These are phyloP conservation scores for Paralagenidium karlingii DNA, from an alignment of 352 stramenopile genomes.

Conservation along the genomic window DNA sequence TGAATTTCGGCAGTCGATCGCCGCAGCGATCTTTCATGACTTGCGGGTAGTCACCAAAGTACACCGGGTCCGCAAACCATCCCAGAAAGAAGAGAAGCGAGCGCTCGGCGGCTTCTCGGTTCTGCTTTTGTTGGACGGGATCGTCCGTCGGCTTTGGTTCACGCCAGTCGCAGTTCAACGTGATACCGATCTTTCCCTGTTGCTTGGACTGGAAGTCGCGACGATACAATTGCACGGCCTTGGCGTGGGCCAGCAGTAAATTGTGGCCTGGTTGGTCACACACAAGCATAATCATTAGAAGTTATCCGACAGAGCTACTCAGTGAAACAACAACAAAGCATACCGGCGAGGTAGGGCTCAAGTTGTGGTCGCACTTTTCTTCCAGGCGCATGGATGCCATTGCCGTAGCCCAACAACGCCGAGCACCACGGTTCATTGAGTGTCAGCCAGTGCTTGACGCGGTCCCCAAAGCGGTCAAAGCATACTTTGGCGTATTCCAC, in stretches of 20 bases:
- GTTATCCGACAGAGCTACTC: no score
- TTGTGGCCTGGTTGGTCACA: no score
- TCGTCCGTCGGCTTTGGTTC: constrained; percentile 48
- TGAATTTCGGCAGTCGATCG: constrained; percentile 82
- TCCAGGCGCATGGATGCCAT: constrained; percentile 72
- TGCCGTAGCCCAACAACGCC: constrained; percentile 75
- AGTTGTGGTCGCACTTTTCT: constrained; percentile 19
- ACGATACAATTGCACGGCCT: constrained; percentile 68
- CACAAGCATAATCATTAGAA: no score
- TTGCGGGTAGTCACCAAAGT: constrained; percentile 86
- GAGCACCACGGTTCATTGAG: constrained; percentile 89
- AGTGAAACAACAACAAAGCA: no score
- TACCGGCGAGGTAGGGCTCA: constrained; percentile 71
- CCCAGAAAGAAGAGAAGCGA: constrained; percentile 79
- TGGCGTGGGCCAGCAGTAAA: constrained; percentile 79
- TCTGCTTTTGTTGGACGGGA: constrained; percentile 31
- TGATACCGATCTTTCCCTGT: constrained; percentile 82
- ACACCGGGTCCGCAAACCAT: constrained; percentile 91
- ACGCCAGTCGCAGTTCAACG: constrained; percentile 84
- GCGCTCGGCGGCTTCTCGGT: constrained; percentile 54
- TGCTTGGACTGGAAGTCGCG: constrained; percentile 58
- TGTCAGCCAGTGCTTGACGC: constrained; percentile 90
- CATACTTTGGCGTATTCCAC: constrained; percentile 75
- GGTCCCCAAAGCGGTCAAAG: constrained; percentile 84
- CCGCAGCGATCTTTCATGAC: constrained; percentile 81